A percentile compares a stretch with the other conserved stretches of the same genome.
Conservation (phyloP, 176 grass and related monocot genomes). For the Metroxylon sagu region DNA sequence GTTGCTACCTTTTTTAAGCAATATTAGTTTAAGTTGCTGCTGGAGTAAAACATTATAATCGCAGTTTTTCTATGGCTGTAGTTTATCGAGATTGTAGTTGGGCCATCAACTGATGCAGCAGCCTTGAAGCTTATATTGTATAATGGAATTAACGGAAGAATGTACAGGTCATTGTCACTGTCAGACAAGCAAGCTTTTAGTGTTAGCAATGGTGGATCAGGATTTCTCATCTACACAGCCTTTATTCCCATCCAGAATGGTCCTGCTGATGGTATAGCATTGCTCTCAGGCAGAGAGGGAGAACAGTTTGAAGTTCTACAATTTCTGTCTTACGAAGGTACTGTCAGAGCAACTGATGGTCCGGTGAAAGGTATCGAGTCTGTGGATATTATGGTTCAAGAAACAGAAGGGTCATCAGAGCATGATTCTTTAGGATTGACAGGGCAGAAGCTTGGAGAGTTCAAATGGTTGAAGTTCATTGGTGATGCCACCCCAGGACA, state of each 20-base stretch:
- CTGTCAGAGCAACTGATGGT: conserved; percentile 25
- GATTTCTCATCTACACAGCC: conserved; percentile 21
- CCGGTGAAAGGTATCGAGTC: conserved; percentile 21
- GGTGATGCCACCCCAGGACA: conserved; percentile 20
- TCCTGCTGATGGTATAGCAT: conserved; percentile 31
- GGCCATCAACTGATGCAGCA: conserved; percentile 14
- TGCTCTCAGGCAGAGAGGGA: conserved; percentile 10
- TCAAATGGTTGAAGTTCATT: conserved; percentile 18
- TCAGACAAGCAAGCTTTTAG: conserved; percentile 11
- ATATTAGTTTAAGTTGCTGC: too few relatives aligned
- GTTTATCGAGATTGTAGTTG: conserved; percentile 30
- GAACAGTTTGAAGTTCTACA: conserved; percentile 11
- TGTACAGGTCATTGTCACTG: conserved; percentile 25
- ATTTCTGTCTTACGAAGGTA: conserved; percentile 33
- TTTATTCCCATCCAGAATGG: conserved; percentile 21
- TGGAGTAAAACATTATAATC: neutral
- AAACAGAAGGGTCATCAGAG: conserved; percentile 22
- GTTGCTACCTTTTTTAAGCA: too few relatives aligned
- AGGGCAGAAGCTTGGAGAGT: conserved; percentile 9
- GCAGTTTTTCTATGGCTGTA: conserved; percentile 13
- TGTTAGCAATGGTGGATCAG: neutral
- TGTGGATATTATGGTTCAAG: conserved; percentile 23
- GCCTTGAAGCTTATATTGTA: conserved; percentile 24
- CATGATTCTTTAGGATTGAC: conserved; percentile 26
- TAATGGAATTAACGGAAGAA: conserved; percentile 28